Evolutionary conservation across 2,329 filamentous ascomycete species (phyloP).

Genomic region (Ophiobolus disseminans): DNA sequence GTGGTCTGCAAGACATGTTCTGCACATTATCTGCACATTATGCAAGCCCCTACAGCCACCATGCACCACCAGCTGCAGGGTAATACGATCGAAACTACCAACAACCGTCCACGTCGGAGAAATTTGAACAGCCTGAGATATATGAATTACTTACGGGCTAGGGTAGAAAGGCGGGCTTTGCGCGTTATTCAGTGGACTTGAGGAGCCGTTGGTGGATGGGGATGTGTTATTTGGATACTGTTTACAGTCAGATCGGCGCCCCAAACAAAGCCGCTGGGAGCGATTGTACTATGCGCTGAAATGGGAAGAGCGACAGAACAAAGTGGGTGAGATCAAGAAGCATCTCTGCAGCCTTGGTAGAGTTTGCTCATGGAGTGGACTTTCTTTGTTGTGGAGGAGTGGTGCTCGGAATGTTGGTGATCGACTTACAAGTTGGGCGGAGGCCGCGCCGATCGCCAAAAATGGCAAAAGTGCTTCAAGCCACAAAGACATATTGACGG

Average conservation of each 20-base stretch:
- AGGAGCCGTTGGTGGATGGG: constrained; percentile 29
- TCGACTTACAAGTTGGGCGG: constrained; percentile 43
- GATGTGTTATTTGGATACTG: constrained; percentile 37
- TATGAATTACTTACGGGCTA: constrained; percentile 63
- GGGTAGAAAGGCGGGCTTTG: constrained; percentile 76
- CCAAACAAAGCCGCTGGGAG: constrained; percentile 26
- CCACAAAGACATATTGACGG: constrained; percentile 44
- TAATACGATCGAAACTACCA: no score
- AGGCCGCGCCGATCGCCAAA: constrained; percentile 35
- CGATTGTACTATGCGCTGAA: constrained; percentile 35
- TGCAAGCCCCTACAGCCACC: background rate
- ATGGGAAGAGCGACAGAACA: constrained; percentile 40
- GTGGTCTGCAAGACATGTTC: background rate
- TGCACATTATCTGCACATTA: no score
- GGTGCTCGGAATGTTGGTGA: constrained; percentile 18
- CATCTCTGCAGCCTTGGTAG: constrained; percentile 37
- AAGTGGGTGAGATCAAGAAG: constrained; percentile 25
- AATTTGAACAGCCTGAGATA: background rate
- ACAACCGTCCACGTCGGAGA: no score
- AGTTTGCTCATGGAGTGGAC: constrained; percentile 13
- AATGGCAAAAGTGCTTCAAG: constrained; percentile 46
- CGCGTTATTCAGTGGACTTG: constrained; percentile 35
- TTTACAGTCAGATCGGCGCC: constrained; percentile 33
- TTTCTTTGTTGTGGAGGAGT: constrained; percentile 15
- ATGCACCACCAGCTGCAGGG: background rate